Base-by-base conservation (phyloP, 73 alveolate species). In the Paramecium biaurelia region DNA sequence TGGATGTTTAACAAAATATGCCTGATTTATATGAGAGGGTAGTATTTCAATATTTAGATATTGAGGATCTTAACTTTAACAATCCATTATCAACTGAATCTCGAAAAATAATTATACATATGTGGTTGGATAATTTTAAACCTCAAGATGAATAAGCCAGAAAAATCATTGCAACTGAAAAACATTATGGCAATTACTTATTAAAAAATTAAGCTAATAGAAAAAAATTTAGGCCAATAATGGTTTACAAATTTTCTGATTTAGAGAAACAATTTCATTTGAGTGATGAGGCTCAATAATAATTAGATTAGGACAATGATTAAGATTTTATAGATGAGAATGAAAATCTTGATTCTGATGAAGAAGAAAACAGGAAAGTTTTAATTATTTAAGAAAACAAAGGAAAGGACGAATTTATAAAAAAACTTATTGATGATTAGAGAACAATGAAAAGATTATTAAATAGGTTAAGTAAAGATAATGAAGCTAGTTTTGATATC, bases 101-200 rank as follows among this genome's bases (percentile, higher is more conserved):
- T 5, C 14, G 8, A 38, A 74, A 38, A 43, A 14, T 0, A 0
- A 74, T 74, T 4, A 11, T 74, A 7, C 59, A 74, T 38, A 32
- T 74, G 57, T 74, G 87, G 87, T 21, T 74, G 12, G 87, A 74
- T 74, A 32, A 35, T 38, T 30, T 21, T 30, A 74, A 74, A 35
- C 87, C 87, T 14, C 37, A 59, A 38, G 41, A 10, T 14, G 30
- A 74, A 74, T 24, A 74, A 12, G 87, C 38, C 20, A 1, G 35
- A 5, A 18, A 74, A 7, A 74, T 74, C 2, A 74, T 28, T n/a
- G 58, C 4, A 2, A 67, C 6, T 20, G 84, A 67, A 67, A 5
- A 67, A 1, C 1, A 2, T 3, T n/a, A 1, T 18, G 10, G 4
- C 20, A 53, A 53, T 53, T 53, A 4, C 23, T 53, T 53, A 2